Evolutionary conservation across 441 rosid genomes (phyloP).

Genomic region (Croton laevigatus): DNA sequence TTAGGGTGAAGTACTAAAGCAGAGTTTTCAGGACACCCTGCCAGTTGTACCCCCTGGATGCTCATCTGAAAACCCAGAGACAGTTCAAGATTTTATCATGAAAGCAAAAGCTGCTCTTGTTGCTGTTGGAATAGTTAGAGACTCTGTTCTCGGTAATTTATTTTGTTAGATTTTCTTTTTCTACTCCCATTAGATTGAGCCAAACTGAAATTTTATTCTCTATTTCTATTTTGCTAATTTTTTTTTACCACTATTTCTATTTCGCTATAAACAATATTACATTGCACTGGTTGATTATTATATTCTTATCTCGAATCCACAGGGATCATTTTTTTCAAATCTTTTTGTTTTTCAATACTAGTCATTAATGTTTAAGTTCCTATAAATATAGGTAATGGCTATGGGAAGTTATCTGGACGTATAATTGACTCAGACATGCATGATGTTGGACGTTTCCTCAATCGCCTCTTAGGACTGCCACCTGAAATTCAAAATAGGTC

Average conservation of each 20-base stretch:
- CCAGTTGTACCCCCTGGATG: slow-evolving; percentile 98
- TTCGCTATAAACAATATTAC: neutral
- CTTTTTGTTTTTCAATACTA: slow-evolving; percentile 1
- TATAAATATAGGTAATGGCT: slow-evolving; percentile 63
- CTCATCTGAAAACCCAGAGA: slow-evolving; percentile 80
- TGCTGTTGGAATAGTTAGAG: slow-evolving; percentile 98
- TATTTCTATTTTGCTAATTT: neutral
- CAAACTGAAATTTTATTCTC: neutral
- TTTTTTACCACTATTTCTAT: too few species aligned
- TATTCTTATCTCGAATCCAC: neutral
- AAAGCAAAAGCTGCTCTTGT: slow-evolving; percentile 98
- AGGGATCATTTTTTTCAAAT: neutral
- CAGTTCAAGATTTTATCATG: slow-evolving; percentile 69
- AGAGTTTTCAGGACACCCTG: slow-evolving; percentile 70
- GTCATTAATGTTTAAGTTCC: slow-evolving; percentile 1
- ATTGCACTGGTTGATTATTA: neutral
- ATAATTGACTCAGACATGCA: slow-evolving; percentile 99
- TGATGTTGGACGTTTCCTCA: slow-evolving; percentile 95
- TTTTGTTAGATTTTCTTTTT: slow-evolving; percentile 6
- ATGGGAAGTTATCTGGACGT: slow-evolving; percentile 85
- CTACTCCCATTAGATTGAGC: slow-evolving; percentile 1
- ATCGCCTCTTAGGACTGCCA: slow-evolving; percentile 94
- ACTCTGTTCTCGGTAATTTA: slow-evolving; percentile 65
- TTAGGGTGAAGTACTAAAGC: slow-evolving; percentile 24
- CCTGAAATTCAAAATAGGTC: slow-evolving; percentile 96